Evolutionary conservation across 257 asterid genomes (phyloP).

Genomic region (Nicotiana knightiana): DNA sequence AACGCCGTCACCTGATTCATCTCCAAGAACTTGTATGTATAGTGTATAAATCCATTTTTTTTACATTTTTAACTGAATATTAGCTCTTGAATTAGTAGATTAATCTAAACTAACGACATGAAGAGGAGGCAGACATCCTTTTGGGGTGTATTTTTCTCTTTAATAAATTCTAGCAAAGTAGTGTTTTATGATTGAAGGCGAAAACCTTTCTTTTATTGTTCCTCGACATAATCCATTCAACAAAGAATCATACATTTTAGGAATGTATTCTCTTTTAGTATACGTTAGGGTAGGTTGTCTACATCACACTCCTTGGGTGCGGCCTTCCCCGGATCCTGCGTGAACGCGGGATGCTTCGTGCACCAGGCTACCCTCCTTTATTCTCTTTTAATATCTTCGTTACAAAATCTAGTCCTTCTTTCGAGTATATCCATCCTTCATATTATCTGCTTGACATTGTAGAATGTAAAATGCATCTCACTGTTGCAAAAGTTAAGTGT

Average conservation of each 20-base stretch:
- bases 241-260: background rate
- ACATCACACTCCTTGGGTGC: too few species aligned
- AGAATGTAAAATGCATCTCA: background rate
- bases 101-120: too few species aligned
- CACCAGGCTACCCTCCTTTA: too few species aligned
- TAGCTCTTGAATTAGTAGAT: background rate
- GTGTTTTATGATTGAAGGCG: background rate
- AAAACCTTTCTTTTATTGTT: too few species aligned
- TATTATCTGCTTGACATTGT: background rate
- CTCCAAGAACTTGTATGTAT: slow-evolving; percentile 3
- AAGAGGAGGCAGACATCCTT: too few species aligned
- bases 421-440: background rate
- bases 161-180: too few species aligned
- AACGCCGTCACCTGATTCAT: background rate
- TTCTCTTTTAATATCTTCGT: background rate
- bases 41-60: background rate
- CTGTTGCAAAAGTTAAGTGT: background rate
- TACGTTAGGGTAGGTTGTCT: background rate
- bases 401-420: background rate
- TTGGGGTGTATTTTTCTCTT: too few species aligned
- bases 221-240: background rate
- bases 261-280: background rate
- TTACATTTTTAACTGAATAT: background rate
- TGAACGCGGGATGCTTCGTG: too few species aligned
- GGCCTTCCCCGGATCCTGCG: too few species aligned